These are phyloP conservation scores for Alectoria sarmentosa DNA, from an alignment of 495 filamentous ascomycete species.

Conservation along the genomic window DNA sequence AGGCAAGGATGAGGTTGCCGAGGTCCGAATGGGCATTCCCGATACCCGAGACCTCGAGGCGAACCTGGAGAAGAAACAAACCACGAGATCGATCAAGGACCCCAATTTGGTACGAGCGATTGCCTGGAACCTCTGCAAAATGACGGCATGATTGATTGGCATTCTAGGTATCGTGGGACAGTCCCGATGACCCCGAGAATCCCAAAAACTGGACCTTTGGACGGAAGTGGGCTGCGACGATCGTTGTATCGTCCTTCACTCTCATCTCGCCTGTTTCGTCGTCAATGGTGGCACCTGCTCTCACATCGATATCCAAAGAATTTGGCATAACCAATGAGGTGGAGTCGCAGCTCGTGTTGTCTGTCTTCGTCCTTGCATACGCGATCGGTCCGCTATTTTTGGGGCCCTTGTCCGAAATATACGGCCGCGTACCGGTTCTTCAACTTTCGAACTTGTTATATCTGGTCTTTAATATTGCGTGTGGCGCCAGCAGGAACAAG, in stretches of 20 bases:
- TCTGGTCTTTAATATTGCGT: conserved; percentile 51
- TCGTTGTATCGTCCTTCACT: conserved; percentile 54
- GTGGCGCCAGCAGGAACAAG: conserved; percentile 45
- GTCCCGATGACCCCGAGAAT: conserved; percentile 50
- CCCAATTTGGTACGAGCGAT: conserved; percentile 29
- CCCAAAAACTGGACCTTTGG: conserved; percentile 51
- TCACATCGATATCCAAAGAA: conserved; percentile 49
- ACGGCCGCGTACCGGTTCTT: conserved; percentile 58
- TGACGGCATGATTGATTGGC: background rate
- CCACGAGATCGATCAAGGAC: conserved; percentile 28
- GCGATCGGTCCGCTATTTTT: conserved; percentile 62
- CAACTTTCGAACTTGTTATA: conserved; percentile 60
- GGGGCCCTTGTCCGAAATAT: conserved; percentile 67
- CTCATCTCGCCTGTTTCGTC: conserved; percentile 68
- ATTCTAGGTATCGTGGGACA: conserved; percentile 39
- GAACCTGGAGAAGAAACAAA: conserved; percentile 22
- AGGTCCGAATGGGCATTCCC: conserved; percentile 27
- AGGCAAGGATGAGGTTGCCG: conserved; percentile 24
- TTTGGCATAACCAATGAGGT: conserved; percentile 52
- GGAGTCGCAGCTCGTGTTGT: conserved; percentile 53
- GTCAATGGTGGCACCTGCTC: conserved; percentile 66
- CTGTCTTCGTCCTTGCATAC: conserved; percentile 71
- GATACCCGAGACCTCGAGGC: conserved; percentile 31
- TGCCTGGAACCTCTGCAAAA: background rate
- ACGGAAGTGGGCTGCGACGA: conserved; percentile 57